A percentile compares a stretch with the other conserved stretches of the same genome.
phyloP scores from a whole-genome alignment of 78 protist species.

The Cavenderia fasciculata region DNA sequence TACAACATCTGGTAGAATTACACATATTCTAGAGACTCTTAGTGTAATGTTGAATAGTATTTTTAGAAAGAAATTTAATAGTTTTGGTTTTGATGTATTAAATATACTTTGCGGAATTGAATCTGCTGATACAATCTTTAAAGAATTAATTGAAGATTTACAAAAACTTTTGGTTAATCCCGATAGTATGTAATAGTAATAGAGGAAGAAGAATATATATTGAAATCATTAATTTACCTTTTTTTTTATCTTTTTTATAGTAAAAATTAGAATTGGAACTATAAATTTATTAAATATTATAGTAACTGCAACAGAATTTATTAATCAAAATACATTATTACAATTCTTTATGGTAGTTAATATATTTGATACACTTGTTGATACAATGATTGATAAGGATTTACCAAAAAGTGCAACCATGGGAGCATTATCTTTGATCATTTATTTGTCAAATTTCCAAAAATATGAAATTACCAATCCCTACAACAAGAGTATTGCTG shows the following conservation, averaged over 20 bases:
- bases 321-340: conserved; percentile 62
- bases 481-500: conserved; percentile 1
- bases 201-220: too few species aligned
- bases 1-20: background rate
- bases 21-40: conserved; percentile 29
- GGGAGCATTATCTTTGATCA: background rate
- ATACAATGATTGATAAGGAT: conserved; percentile 2
- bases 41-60: conserved; percentile 61
- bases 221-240: too few species aligned
- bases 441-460: conserved; percentile 39
- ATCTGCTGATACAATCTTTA: conserved; percentile 36
- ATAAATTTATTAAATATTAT: conserved; percentile 45
- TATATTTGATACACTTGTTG: conserved; percentile 5
- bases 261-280: conserved; percentile 6
- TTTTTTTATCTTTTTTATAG: too few species aligned
- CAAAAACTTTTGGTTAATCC: background rate
- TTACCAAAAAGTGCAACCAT: conserved; percentile 2
- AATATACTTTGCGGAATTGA: conserved; percentile 72
- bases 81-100: conserved; percentile 69
- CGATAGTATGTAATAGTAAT: conserved; percentile 6
- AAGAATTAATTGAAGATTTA: conserved; percentile 42
- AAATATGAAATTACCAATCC: conserved; percentile 64
- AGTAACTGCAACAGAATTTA: conserved; percentile 63
- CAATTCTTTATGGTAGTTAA: conserved; percentile 62
- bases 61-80: conserved; percentile 76